phyloP scores from a whole-genome alignment of 805 yeast species.

The Phaffomyces opuntiae region DNA sequence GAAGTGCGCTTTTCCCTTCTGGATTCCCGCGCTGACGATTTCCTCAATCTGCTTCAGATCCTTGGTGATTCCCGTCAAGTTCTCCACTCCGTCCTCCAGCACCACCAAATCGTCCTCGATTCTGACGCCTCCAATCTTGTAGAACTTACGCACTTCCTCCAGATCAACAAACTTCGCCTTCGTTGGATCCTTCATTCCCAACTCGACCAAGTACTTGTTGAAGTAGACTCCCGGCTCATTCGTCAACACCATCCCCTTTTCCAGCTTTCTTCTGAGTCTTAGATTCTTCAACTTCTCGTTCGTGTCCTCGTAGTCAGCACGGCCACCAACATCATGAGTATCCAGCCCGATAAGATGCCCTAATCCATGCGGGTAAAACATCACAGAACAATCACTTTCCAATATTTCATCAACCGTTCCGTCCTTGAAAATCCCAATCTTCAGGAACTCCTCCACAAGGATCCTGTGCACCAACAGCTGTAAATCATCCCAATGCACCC shows the following conservation, averaged over 20 bases:
- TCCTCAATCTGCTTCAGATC: constrained; percentile 77
- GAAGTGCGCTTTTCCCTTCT: constrained; percentile 55
- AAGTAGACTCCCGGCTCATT: constrained; percentile 95
- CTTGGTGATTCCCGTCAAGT: constrained; percentile 74
- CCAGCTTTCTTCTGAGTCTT: constrained; percentile 69
- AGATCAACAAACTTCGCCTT: constrained; percentile 40
- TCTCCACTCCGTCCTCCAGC: constrained; percentile 70
- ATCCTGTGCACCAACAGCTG: constrained; percentile 77
- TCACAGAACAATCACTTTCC: constrained; percentile 61
- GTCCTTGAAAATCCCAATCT: constrained; percentile 70
- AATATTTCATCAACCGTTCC: constrained; percentile 58
- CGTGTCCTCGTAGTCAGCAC: constrained; percentile 77
- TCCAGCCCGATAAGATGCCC: constrained; percentile 94
- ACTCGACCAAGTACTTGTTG: constrained; percentile 71
- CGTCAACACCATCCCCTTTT: constrained; percentile 79
- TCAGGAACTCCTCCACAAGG: constrained; percentile 60
- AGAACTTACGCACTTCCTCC: constrained; percentile 65
- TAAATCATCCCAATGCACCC: constrained; percentile 77
- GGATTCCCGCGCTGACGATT: constrained; percentile 66
- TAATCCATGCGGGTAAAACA: constrained; percentile 91
- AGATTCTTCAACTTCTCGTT: constrained; percentile 71
- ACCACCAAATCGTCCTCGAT: constrained; percentile 90
- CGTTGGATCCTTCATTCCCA: constrained; percentile 41
- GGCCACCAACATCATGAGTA: constrained; percentile 93
- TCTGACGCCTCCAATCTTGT: constrained; percentile 94